A percentile compares a stretch with the other conserved stretches of the same genome.
These are phyloP conservation scores for Leishmania aethiopica DNA, from an alignment of 208 protist species.

Conservation along the genomic window DNA sequence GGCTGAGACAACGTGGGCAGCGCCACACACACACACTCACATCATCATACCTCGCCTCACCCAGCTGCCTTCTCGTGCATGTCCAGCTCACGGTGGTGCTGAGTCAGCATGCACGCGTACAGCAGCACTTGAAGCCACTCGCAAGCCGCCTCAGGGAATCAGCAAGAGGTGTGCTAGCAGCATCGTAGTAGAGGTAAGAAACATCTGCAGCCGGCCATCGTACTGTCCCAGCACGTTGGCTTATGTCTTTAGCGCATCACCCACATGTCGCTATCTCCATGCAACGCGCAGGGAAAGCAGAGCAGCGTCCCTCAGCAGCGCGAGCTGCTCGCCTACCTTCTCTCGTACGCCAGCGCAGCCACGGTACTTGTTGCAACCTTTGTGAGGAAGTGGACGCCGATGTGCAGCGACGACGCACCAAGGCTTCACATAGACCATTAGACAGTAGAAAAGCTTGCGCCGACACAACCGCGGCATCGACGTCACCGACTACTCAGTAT, in stretches of 20 bases:
- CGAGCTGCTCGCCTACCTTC: slow-evolving; percentile 33
- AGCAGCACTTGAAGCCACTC: slow-evolving; percentile 49
- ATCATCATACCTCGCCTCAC: neutral
- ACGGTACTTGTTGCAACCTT: slow-evolving; percentile 52
- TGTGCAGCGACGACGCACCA: slow-evolving; percentile 63
- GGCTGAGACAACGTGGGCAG: neutral
- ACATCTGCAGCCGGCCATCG: slow-evolving; percentile 41
- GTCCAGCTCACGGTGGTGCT: slow-evolving; percentile 67
- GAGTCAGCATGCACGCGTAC: slow-evolving; percentile 65
- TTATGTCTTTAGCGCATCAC: slow-evolving; percentile 57
- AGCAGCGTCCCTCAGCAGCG: slow-evolving; percentile 48
- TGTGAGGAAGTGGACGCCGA: slow-evolving; percentile 48
- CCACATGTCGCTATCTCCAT: slow-evolving; percentile 76
- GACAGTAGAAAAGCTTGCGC: slow-evolving; percentile 44
- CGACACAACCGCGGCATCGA: slow-evolving; percentile 36
- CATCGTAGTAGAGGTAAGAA: slow-evolving; percentile 19
- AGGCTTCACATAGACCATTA: slow-evolving; percentile 48
- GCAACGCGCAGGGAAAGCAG: slow-evolving; percentile 54
- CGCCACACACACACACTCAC: neutral
- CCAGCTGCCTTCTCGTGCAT: slow-evolving; percentile 33
- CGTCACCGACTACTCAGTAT: slow-evolving; percentile 37
- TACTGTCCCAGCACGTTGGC: slow-evolving; percentile 58
- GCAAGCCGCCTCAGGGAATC: slow-evolving; percentile 21
- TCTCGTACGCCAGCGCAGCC: slow-evolving; percentile 70
- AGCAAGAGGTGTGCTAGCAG: slow-evolving; percentile 19